Evolutionary conservation across 805 yeast species (phyloP), one percentile per base, ranked within the genome.

Genomic region (Starmerella kuoi): DNA sequence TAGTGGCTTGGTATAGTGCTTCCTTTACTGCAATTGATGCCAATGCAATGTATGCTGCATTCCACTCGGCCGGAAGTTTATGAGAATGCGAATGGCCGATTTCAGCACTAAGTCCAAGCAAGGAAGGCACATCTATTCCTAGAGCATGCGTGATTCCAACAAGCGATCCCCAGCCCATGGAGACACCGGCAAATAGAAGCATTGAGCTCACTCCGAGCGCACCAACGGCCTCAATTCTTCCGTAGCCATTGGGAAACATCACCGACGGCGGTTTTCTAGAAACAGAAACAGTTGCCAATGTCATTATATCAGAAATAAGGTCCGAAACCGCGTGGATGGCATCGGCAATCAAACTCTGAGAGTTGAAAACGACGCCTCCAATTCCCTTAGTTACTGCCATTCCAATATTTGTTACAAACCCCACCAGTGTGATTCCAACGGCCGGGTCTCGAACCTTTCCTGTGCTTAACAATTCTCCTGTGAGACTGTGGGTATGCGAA

Each of bases 41-140:
- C 44, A 80, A 76, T 0, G 98, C 98, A 35, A 91, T 70, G 94
- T 95, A 86, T 2, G 95, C 96, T 2, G 98, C 98, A 58, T 85
- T 86, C 50, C 91, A 73, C 55, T 85, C 73, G 0, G 83, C 74
- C 0, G 70, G 65, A 31, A 66, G 72, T 15, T 50, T 53, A 26
- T 54, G 63, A 36, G 59, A 43, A 18, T 45, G 53, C 35, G 46
- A 52, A 41, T 46, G 52, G 40, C 51, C 58, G 17, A 73, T 67
- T 12, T 37, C 27, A 6, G 83, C 32, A 27, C 80, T 19, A 27
- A 37, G 17, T 4, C 84, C 23, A 77, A 66, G 24, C 47, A 42
- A n/a, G 39, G 40, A 5, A 9, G 20, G 28, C 36, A 36, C 17
- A 41, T 22, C 45, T 8, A 48, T 40, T 17, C 55, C 58, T 25